Percentiles rank a stretch among this genome's conserved stretches.
Evolutionary conservation across 352 stramenopile species (phyloP).

Genomic region (Globisporangium radiosum): DNA sequence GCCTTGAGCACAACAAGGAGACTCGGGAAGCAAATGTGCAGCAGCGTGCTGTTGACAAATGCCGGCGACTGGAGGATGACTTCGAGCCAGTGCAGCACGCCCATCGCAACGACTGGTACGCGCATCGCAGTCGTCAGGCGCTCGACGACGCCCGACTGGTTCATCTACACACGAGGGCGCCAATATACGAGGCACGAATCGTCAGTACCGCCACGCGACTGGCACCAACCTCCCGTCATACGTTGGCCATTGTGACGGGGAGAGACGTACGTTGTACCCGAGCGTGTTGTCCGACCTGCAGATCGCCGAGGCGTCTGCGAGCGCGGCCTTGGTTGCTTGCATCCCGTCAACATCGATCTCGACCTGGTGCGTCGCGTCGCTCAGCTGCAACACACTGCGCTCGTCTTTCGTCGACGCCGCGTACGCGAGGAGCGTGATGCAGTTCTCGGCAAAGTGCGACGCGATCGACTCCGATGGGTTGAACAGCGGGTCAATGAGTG

Average conservation of each 20-base stretch:
- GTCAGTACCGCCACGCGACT: no score
- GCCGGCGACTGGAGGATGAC: slow-evolving; percentile 61
- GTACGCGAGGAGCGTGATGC: slow-evolving; percentile 66
- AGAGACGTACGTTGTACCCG: slow-evolving; percentile 70
- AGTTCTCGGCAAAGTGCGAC: slow-evolving; percentile 53
- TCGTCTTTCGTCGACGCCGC: slow-evolving; percentile 71
- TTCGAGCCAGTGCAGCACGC: slow-evolving; percentile 79
- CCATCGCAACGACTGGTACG: slow-evolving; percentile 80
- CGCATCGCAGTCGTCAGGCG: slow-evolving; percentile 73
- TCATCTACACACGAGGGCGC: slow-evolving; percentile 48
- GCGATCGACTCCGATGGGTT: slow-evolving; percentile 65
- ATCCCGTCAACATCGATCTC: slow-evolving; percentile 46
- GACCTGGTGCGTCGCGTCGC: slow-evolving; percentile 20
- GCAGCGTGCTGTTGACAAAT: slow-evolving; percentile 79
- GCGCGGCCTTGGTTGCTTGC: slow-evolving; percentile 55
- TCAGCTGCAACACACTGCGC: slow-evolving; percentile 60
- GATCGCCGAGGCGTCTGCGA: slow-evolving; percentile 65
- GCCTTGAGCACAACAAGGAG: slow-evolving; percentile 71
- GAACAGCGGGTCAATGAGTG: slow-evolving; percentile 74
- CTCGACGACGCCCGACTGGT: slow-evolving; percentile 76
- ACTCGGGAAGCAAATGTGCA: slow-evolving; percentile 84
- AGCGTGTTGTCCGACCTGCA: slow-evolving; percentile 84
- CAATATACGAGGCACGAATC: neutral
- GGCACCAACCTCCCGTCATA: no score
- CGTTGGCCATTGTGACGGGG: no score